phyloP scores from a whole-genome alignment of 768 basidiomycete species.

The Cystofilobasidium macerans region DNA sequence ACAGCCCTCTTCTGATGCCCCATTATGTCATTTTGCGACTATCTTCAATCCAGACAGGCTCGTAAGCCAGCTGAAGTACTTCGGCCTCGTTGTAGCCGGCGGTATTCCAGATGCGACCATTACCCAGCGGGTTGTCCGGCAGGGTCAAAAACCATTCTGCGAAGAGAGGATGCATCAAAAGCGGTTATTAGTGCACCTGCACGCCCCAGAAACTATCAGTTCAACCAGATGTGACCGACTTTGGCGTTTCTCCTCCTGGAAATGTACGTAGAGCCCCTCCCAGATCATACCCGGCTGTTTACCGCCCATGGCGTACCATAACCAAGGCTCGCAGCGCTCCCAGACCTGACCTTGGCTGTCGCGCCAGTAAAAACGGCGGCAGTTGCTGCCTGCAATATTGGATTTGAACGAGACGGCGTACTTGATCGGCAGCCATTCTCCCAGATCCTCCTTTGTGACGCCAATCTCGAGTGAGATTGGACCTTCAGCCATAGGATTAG shows the following conservation, averaged over 20 bases:
- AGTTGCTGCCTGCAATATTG: not conserved
- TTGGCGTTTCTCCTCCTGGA: not conserved
- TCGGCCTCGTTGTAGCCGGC: too few relatives aligned
- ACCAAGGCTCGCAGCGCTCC: conserved; percentile 14
- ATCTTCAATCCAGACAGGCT: too few relatives aligned
- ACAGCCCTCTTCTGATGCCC: too few relatives aligned
- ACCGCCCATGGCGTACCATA: not conserved
- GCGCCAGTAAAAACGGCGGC: conserved; percentile 8
- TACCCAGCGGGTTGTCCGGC: too few relatives aligned
- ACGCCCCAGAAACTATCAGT: too few relatives aligned
- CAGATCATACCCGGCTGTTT: not conserved
- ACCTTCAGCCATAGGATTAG: not conserved
- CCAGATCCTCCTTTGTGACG: conserved; percentile 3
- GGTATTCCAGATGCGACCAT: too few relatives aligned
- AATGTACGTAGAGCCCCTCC: conserved; percentile 13
- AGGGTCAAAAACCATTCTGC: too few relatives aligned
- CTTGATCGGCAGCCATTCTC: conserved; percentile 20
- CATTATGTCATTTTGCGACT: too few relatives aligned
- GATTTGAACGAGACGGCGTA: conserved; percentile 1
- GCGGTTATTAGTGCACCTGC: too few relatives aligned
- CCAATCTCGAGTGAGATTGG: conserved; percentile 8
- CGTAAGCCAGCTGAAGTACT: too few relatives aligned
- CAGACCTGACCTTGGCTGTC: not conserved
- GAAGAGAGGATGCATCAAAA: too few relatives aligned
- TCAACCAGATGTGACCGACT: too few relatives aligned